A percentile compares a stretch with the other conserved stretches of the same genome.
phyloP scores from a whole-genome alignment of 1,284 basidiomycete genomes.

The Termitomyces sp. region DNA sequence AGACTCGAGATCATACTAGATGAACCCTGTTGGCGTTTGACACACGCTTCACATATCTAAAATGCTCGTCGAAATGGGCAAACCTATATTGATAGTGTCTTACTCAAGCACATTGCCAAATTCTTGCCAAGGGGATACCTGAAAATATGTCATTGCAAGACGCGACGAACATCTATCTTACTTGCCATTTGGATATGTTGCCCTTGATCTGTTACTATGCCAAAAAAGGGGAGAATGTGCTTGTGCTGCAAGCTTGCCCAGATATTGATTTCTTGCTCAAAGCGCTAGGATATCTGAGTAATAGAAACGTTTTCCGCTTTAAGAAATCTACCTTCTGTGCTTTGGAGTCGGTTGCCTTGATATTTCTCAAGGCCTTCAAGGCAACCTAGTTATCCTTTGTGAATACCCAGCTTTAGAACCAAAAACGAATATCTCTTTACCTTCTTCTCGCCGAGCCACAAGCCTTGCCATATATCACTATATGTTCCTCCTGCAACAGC shows the following conservation, averaged over 20 bases:
- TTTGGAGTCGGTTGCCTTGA: slow-evolving; percentile 36
- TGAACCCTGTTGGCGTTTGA: slow-evolving; percentile 32
- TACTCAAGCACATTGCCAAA: slow-evolving; percentile 51
- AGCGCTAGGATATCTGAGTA: slow-evolving; percentile 31
- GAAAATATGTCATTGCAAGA: neutral
- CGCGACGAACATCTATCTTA: neutral
- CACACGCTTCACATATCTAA: slow-evolving; percentile 34
- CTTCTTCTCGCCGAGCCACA: slow-evolving; percentile 44
- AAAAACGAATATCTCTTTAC: slow-evolving; percentile 19
- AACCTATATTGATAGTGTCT: slow-evolving; percentile 12
- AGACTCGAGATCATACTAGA: slow-evolving; percentile 30
- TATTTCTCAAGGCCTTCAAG: slow-evolving; percentile 44
- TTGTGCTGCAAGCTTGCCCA: slow-evolving; percentile 46
- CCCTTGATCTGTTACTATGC: slow-evolving; percentile 48
- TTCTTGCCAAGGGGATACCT: slow-evolving; percentile 59
- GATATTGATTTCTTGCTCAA: slow-evolving; percentile 46
- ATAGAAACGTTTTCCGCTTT: neutral
- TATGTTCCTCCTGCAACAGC: slow-evolving; percentile 42
- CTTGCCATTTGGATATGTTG: slow-evolving; percentile 42
- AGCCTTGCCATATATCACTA: slow-evolving; percentile 47
- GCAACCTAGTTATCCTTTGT: slow-evolving; percentile 37
- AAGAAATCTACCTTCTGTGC: slow-evolving; percentile 30
- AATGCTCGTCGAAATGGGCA: neutral
- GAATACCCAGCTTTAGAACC: neutral
- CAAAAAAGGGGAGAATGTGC: slow-evolving; percentile 47